These are phyloP conservation scores for Inga laurina DNA, from an alignment of 306 rosid species.

Conservation along the genomic window DNA sequence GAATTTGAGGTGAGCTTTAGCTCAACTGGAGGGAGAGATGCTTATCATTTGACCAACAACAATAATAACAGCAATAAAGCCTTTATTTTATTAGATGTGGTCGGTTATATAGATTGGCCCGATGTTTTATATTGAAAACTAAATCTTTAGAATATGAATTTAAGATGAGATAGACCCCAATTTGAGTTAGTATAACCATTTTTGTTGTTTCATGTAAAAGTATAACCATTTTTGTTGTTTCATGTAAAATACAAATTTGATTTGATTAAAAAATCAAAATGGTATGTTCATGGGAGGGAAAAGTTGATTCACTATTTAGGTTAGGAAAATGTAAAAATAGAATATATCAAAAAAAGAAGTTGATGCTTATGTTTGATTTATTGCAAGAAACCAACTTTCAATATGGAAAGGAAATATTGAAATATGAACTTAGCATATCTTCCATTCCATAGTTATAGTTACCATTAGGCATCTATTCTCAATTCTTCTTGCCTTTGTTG, in stretches of 20 bases:
- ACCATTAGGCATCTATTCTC: not conserved
- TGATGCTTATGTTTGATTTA: not conserved
- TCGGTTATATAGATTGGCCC: too few relatives aligned
- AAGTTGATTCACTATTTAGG: too few relatives aligned
- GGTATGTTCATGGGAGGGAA: too few relatives aligned
- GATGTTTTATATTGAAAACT: fast-evolving
- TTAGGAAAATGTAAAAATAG: not conserved
- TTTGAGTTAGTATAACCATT: not conserved
- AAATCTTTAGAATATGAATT: not conserved
- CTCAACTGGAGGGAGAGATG: too few relatives aligned
- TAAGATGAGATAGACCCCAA: too few relatives aligned
- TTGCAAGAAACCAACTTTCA: not conserved
- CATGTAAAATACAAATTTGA: too few relatives aligned
- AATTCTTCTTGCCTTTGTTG: not conserved
- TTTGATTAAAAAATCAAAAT: too few relatives aligned
- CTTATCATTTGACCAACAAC: too few relatives aligned
- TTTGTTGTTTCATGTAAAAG: too few relatives aligned
- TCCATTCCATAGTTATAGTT: not conserved
- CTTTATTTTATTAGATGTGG: fast-evolving
- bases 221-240: not conserved
- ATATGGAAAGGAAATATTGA: not conserved
- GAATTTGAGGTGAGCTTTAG: not conserved
- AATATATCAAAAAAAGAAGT: not conserved
- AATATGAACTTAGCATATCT: not conserved
- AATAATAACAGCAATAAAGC: too few relatives aligned